phyloP scores from a whole-genome alignment of 1,139 yeast genomes.

The Diutina siamensis region DNA sequence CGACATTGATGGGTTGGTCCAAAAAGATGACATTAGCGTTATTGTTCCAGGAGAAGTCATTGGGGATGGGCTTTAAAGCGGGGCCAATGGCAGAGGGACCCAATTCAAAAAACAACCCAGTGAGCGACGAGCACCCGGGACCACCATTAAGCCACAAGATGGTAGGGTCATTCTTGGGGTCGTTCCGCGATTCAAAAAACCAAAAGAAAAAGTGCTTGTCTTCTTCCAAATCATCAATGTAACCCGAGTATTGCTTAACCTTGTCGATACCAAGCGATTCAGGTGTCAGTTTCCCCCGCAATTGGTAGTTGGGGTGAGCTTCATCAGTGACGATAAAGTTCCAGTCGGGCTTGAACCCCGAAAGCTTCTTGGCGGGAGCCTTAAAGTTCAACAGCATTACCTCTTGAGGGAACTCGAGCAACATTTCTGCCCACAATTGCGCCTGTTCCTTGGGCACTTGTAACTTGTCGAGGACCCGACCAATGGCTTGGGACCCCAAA shows the following conservation, averaged over 20 bases:
- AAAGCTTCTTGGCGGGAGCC: constrained; percentile 37
- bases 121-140: constrained; percentile 83
- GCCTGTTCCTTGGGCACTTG: constrained; percentile 5
- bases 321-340: constrained; percentile 41
- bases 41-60: constrained; percentile 79
- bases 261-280: constrained; percentile 59
- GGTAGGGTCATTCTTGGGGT: constrained; percentile 75
- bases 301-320: constrained; percentile 40
- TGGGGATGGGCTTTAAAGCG: constrained; percentile 57
- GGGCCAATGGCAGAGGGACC: constrained; percentile 72
- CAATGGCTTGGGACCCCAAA: background rate
- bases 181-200: constrained; percentile 86
- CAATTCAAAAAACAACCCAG: constrained; percentile 85
- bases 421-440: constrained; percentile 48
- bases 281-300: constrained; percentile 45
- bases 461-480: background rate
- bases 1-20: constrained; percentile 93
- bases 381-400: constrained; percentile 36
- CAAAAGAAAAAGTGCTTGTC: constrained; percentile 77
- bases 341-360: constrained; percentile 28
- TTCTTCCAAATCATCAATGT: constrained; percentile 71
- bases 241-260: constrained; percentile 79
- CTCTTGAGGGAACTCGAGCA: constrained; percentile 43
- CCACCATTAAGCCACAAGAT: constrained; percentile 88
- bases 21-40: constrained; percentile 86